Conservation (phyloP, 1,284 basidiomycete genomes). For the Moniliella sp. region DNA sequence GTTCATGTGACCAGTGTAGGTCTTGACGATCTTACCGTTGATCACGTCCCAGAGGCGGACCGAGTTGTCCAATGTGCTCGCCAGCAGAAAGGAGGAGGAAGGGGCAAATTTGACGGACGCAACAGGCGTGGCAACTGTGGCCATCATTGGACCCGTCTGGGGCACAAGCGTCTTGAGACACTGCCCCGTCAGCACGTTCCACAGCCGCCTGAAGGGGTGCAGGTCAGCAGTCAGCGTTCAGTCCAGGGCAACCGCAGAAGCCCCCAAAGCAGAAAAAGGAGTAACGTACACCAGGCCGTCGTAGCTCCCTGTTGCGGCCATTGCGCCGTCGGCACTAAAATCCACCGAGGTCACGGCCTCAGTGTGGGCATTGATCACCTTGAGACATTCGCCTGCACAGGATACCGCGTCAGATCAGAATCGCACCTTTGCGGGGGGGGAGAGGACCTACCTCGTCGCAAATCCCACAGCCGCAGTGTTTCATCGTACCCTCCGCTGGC, state of each 20-base stretch:
- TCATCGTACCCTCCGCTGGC: constrained; percentile 86
- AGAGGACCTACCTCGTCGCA: constrained; percentile 47
- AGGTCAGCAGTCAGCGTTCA: constrained; percentile 42
- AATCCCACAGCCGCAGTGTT: constrained; percentile 81
- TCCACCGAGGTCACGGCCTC: constrained; percentile 81
- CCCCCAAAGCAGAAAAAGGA: background rate
- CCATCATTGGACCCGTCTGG: no score
- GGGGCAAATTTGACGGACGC: constrained; percentile 72
- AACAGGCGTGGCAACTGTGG: constrained; percentile 79
- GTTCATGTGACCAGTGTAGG: constrained; percentile 62
- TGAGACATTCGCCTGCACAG: constrained; percentile 15
- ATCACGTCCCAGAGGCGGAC: constrained; percentile 84
- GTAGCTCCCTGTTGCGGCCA: constrained; percentile 78
- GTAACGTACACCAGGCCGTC: constrained; percentile 71
- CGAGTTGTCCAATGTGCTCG: constrained; percentile 71
- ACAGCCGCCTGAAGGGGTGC: constrained; percentile 39
- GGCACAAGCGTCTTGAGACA: constrained; percentile 91
- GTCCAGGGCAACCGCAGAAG: background rate
- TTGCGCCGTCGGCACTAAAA: constrained; percentile 80
- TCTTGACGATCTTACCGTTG: constrained; percentile 74
- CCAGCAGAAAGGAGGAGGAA: constrained; percentile 66
- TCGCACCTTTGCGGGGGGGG: no score
- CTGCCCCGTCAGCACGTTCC: constrained; percentile 87
- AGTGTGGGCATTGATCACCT: constrained; percentile 57
- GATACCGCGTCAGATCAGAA: background rate